Conservation (phyloP, 352 stramenopile species). For the Phytopythium ostracodes region DNA sequence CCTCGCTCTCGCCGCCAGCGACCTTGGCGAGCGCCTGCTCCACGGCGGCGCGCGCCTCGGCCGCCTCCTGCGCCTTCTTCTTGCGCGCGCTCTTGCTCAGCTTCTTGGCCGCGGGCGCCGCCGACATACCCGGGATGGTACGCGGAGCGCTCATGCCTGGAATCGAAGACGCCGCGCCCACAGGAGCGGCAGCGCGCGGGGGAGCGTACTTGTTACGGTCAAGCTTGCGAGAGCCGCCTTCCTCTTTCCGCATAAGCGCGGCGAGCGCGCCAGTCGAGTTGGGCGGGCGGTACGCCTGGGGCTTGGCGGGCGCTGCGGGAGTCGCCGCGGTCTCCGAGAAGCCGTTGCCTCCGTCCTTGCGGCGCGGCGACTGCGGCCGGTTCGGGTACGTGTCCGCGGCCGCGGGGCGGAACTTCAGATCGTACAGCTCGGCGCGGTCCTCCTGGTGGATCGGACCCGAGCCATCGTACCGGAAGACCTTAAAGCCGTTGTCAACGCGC, state of each 20-base stretch:
- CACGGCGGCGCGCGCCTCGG: slow-evolving; percentile 58
- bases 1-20: slow-evolving; percentile 13
- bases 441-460: slow-evolving; percentile 83
- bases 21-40: slow-evolving; percentile 54
- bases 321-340: slow-evolving; percentile 38
- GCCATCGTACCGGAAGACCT: slow-evolving; percentile 97
- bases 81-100: slow-evolving; percentile 75
- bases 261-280: slow-evolving; percentile 89
- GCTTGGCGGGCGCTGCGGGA: slow-evolving; percentile 49
- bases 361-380: slow-evolving; percentile 76
- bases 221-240: slow-evolving; percentile 74
- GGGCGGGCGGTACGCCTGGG: slow-evolving; percentile 83
- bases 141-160: slow-evolving; percentile 46
- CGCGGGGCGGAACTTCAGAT: slow-evolving; percentile 84
- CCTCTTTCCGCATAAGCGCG: slow-evolving; percentile 91
- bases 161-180: slow-evolving; percentile 14
- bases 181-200: slow-evolving; percentile 23
- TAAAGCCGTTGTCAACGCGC: slow-evolving; percentile 98
- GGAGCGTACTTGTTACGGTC: slow-evolving; percentile 83
- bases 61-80: slow-evolving; percentile 82
- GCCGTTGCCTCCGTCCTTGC: slow-evolving; percentile 45
- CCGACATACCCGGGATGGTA: slow-evolving; percentile 66
- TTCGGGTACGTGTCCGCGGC: slow-evolving; percentile 81
- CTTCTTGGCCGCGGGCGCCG: slow-evolving; percentile 49
- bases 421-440: slow-evolving; percentile 80